Evolutionary conservation across 345 rosid genomes (phyloP), one percentile per base, ranked within the genome.

Genomic region (Cardamine chenopodiifolia): DNA sequence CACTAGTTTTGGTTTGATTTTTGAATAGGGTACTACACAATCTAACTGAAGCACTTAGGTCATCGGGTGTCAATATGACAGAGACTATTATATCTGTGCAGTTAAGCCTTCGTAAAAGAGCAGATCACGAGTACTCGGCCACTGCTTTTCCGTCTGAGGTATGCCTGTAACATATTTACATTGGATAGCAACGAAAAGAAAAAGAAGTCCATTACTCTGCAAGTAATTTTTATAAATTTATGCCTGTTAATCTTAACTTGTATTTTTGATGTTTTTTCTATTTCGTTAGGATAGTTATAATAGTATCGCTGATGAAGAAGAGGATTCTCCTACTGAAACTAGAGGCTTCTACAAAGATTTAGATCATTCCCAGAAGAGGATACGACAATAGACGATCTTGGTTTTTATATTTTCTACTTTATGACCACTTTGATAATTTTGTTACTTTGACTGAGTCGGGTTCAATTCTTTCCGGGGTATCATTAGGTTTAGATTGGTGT

Each of bases 11-110:
- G n/a, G n/a, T n/a, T n/a, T n/a, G n/a, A n/a, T n/a, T n/a, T n/a
- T 68, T 31, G 28, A 63, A 57, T 88, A 89, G 97, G 88, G 58
- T 92, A 67, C 75, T 82, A 73, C 70, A 80, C 54, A 76, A 72
- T 47, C 70, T 92, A 80, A 87, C 86, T 44, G 83, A 82, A 77
- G 85, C 84, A 25, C 81, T 92, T 71, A 87, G 65, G 57, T 85
- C 89, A 29, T 85, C 90, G 3, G 92, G 93, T 48, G 90, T 92
- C 79, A 86, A 92, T 66, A 50, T 89, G 75, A 80, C 91, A 26
- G 88, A 81, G 74, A 78, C 96, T 39, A 80, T 53, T 76, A 81
- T 91, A 73, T 81, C 88, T 14, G 96, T 91, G 74, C 82, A 87
- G 71, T 77, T 91, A 75, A 87, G 83, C 78, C 87, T 89, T 29